These are phyloP conservation scores for Triticum turgidum DNA, from an alignment of 176 grass and related monocot genomes.

Conservation along the genomic window DNA sequence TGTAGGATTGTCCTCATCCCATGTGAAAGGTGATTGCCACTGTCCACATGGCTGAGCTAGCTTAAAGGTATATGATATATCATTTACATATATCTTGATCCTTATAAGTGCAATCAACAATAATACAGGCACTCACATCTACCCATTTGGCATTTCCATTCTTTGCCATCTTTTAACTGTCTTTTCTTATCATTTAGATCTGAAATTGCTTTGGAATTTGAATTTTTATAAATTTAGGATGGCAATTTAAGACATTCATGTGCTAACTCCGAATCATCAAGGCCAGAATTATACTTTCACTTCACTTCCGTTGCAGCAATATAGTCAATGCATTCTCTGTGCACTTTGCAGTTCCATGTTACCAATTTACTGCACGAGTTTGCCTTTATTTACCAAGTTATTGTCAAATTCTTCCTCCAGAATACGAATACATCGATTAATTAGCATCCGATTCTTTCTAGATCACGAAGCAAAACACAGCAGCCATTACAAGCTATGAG, in stretches of 20 bases:
- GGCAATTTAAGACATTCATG: background rate
- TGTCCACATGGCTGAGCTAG: conserved; percentile 30
- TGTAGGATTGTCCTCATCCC: conserved; percentile 3
- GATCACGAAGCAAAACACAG: conserved; percentile 51
- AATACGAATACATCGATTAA: background rate
- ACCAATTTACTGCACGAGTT: background rate
- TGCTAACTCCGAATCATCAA: background rate
- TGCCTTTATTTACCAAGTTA: background rate
- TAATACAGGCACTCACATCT: background rate
- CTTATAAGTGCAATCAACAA: background rate
- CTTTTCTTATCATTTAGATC: background rate
- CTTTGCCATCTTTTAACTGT: background rate
- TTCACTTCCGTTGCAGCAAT: background rate
- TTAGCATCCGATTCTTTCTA: conserved; percentile 23
- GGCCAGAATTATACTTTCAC: background rate
- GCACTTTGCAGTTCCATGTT: background rate
- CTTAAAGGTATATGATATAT: background rate
- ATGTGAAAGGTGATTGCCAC: conserved; percentile 6
- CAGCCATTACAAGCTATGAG: conserved; percentile 58
- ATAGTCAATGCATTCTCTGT: background rate
- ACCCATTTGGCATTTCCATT: background rate
- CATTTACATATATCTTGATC: background rate
- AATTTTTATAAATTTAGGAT: background rate
- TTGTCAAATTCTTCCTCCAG: background rate
- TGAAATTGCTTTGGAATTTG: background rate